These are phyloP conservation scores for Cutaneotrichosporon dermatis DNA, from an alignment of 1,284 basidiomycete species.

Conservation along the genomic window DNA sequence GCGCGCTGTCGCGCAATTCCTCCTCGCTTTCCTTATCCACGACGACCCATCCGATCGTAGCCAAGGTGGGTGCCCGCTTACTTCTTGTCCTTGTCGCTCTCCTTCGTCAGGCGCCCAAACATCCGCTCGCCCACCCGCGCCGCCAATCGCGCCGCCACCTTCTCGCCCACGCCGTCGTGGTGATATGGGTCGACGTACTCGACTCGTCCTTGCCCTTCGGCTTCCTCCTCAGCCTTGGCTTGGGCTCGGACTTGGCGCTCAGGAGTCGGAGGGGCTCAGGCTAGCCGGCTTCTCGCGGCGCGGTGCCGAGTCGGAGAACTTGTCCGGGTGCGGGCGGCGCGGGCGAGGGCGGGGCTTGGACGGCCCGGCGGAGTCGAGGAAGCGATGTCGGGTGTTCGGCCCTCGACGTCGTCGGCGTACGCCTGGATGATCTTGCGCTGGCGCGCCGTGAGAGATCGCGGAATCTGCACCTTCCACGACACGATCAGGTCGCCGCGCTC, in stretches of 20 bases:
- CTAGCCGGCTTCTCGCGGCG: not conserved
- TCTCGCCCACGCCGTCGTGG: conserved; percentile 24
- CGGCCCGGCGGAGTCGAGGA: conserved; percentile 12
- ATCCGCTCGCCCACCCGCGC: conserved; percentile 40
- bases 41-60: no score
- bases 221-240: not conserved
- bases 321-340: conserved; percentile 13
- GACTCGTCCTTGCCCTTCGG: not conserved
- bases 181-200: conserved; percentile 13
- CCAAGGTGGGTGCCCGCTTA: no score
- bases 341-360: not conserved
- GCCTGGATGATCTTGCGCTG: conserved; percentile 83
- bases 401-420: conserved; percentile 90
- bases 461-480: conserved; percentile 80
- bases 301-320: not conserved
- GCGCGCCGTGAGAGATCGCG: conserved; percentile 74
- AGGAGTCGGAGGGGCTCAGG: not conserved
- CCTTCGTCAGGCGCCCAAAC: conserved; percentile 23
- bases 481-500: conserved; percentile 80
- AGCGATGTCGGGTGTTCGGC: conserved; percentile 51
- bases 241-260: not conserved
- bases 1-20: no score
- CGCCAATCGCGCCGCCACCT: conserved; percentile 36
- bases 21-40: no score
- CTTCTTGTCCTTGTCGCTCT: conserved; percentile 7